Conservation (phyloP, 176 grass and related monocot species). For the Poa annua region DNA sequence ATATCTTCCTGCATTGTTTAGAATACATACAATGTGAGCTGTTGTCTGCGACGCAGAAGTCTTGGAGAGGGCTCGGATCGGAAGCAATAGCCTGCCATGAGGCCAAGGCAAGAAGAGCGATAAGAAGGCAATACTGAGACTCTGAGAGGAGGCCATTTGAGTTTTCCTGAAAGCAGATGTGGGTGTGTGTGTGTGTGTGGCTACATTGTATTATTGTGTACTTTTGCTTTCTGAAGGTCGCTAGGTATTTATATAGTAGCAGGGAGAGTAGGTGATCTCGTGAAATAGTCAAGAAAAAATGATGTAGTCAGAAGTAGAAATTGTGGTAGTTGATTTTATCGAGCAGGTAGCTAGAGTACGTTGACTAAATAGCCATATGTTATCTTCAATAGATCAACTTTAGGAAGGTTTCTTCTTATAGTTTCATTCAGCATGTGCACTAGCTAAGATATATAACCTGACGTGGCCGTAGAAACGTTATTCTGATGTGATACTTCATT, state of each 20-base stretch:
- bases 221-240: not conserved
- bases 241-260: not conserved
- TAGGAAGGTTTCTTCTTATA: not conserved
- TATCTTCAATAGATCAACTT: not conserved
- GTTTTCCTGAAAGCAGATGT: not conserved
- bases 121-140: not conserved
- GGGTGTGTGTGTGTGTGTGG: not conserved
- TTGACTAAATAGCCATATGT: not conserved
- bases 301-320: too few species aligned
- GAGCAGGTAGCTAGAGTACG: not conserved
- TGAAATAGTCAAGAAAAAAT: not conserved
- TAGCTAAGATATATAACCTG: not conserved
- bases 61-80: not conserved
- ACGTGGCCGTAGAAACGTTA: not conserved
- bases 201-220: not conserved
- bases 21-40: not conserved
- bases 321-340: too few species aligned
- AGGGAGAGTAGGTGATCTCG: not conserved
- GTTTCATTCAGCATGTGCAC: not conserved
- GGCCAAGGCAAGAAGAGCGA: not conserved
- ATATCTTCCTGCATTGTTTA: not conserved
- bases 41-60: constrained; percentile 33
- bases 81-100: not conserved
- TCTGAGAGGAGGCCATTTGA: not conserved
- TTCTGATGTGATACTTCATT: not conserved